Evolutionary conservation across 2,329 filamentous ascomycete genomes (phyloP), one percentile per base, ranked within the genome.

Genomic region (Arachnomyces sp.): DNA sequence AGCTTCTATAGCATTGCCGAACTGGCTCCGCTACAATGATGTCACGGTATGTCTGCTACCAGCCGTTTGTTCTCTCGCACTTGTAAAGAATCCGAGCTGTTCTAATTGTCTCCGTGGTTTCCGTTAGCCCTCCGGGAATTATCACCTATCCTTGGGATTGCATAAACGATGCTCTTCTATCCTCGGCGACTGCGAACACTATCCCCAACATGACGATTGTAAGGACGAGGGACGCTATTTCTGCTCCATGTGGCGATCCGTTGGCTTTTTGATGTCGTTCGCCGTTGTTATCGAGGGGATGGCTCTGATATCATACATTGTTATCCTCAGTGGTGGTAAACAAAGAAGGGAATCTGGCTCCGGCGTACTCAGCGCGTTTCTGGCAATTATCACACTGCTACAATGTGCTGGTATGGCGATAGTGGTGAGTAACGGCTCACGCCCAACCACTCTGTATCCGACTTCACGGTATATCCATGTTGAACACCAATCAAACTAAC

Each of bases 221-320:
- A 67, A 72, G 51, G 75, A 78, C 38, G 76, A 82, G 51, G 74
- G 78, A 38, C 78, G 80, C 55, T 34, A 11, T 25, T 95, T 96
- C 66, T 96, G 92, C 71, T 84, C 80, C 53, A 84, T 93, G 74
- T 98, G 90, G 90, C 77, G 85, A 44, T 86, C 80, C 17, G 80
- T 87, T 28, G 88, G 86, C 16, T 96, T 95, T 65, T 66, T 95
- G 48, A 87, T 94, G 68, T 85, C 82, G 38, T 85, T 95, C 52
- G 77, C 84, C 6, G 77, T 87, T 29, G 80, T 95, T n/a, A 60
- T 92, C 30, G 82, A 94, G 62, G 75, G 92, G 31, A 86, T 84
- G 40, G 80, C 80, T 5, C 65, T 94, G n/a, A 80, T 94, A 18
- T 78, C 81, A 13, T 95, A 90, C 62, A 56, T 82, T 21, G 77